Evolutionary conservation across 176 grass and related monocot genomes (phyloP).

Genomic region (Triticum timopheevii): DNA sequence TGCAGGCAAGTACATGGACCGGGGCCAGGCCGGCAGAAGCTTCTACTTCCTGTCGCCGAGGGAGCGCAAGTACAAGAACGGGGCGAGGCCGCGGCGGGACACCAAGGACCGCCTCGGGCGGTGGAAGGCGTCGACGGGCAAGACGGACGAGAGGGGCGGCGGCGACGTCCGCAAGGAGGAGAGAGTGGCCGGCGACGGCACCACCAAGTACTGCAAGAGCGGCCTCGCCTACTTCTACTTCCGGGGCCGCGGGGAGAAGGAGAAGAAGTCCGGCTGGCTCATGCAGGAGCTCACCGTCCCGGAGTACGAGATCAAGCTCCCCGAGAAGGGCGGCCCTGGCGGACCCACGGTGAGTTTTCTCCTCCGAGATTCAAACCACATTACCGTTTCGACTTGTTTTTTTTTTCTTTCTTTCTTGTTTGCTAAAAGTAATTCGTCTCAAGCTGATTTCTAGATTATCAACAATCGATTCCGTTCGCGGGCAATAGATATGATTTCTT

Average conservation of each 20-base stretch:
- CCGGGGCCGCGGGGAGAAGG: background rate
- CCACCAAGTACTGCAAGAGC: background rate
- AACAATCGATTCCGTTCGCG: too few species aligned
- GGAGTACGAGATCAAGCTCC: conserved; percentile 1
- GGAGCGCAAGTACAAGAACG: conserved; percentile 28
- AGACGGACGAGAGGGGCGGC: background rate
- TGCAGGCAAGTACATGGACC: conserved; percentile 13
- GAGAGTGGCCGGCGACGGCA: background rate
- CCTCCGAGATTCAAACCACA: too few species aligned
- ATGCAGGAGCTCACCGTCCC: conserved; percentile 40
- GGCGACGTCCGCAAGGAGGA: background rate
- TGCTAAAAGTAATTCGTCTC: background rate
- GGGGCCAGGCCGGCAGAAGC: background rate
- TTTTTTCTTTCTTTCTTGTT: too few species aligned
- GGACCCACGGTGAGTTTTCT: background rate
- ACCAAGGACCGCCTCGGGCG: conserved; percentile 24
- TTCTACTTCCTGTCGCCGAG: conserved; percentile 52
- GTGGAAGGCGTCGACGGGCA: conserved; percentile 39
- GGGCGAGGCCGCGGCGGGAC: conserved; percentile 13
- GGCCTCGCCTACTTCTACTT: conserved; percentile 33
- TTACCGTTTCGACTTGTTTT: too few species aligned
- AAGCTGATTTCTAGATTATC: too few species aligned
- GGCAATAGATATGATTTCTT: too few species aligned
- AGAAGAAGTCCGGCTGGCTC: conserved; percentile 39
- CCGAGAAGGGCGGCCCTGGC: background rate